Percentiles rank a stretch among this genome's conserved stretches.
These are phyloP conservation scores for Collybiopsis luxurians DNA, from an alignment of 768 basidiomycete genomes.

Conservation along the genomic window DNA sequence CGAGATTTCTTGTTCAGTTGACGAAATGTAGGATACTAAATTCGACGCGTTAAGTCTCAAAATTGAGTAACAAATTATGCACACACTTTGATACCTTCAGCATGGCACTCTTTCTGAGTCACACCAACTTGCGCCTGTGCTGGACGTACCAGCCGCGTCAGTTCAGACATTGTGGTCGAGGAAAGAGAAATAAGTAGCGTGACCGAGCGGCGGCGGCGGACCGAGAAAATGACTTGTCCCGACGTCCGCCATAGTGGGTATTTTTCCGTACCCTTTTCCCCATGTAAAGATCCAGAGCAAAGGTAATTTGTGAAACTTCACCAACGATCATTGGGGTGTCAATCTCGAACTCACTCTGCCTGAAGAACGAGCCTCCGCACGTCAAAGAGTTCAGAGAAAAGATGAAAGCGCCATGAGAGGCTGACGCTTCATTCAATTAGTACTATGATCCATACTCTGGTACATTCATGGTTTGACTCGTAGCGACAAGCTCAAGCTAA, in stretches of 20 bases:
- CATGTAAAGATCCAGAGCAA: too few species aligned
- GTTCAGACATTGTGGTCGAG: slow-evolving; percentile 26
- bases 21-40: slow-evolving; percentile 47
- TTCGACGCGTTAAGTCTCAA: not conserved
- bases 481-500: too few species aligned
- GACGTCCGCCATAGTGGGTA: not conserved
- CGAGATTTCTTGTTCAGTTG: slow-evolving; percentile 63
- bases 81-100: slow-evolving; percentile 47
- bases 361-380: too few species aligned
- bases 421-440: too few species aligned
- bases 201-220: not conserved
- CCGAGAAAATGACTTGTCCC: not conserved
- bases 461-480: too few species aligned
- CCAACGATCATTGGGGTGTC: too few species aligned
- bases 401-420: too few species aligned
- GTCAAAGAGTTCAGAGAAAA: too few species aligned
- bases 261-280: not conserved
- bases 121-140: slow-evolving; percentile 33
- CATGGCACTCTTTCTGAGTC: slow-evolving; percentile 32
- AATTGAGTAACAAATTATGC: not conserved
- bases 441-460: too few species aligned
- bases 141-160: slow-evolving; percentile 37
- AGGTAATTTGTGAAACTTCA: too few species aligned
- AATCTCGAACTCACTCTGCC: too few species aligned
- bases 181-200: not conserved